phyloP scores from a whole-genome alignment of 139 green algal genomes.

The Picochlorum sp. region DNA sequence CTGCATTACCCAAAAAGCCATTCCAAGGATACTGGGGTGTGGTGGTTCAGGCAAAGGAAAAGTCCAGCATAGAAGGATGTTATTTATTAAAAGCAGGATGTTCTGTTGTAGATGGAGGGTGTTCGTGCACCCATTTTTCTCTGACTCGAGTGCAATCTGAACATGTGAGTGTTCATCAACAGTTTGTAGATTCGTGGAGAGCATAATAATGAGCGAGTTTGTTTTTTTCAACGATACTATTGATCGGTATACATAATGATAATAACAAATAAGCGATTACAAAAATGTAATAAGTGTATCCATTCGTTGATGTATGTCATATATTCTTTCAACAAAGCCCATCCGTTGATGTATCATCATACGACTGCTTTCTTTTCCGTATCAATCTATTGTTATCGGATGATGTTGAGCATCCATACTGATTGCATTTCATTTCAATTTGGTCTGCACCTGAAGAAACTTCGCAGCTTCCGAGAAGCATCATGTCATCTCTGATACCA shows the following conservation, averaged over 20 bases:
- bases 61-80: constrained; percentile 28
- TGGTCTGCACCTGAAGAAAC: no score
- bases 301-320: background rate
- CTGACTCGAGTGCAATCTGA: constrained; percentile 30
- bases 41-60: constrained; percentile 37
- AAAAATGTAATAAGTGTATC: background rate
- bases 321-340: no score
- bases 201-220: background rate
- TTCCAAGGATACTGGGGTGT: constrained; percentile 34
- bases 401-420: no score
- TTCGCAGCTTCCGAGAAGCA: background rate
- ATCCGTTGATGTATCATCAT: no score
- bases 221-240: background rate
- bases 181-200: constrained; percentile 33
- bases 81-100: constrained; percentile 43
- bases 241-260: background rate
- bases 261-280: background rate
- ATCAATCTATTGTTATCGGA: no score
- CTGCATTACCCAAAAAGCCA: background rate
- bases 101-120: constrained; percentile 18
- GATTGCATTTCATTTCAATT: no score
- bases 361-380: no score
- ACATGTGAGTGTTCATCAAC: constrained; percentile 19
- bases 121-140: constrained; percentile 42
- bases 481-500: background rate